Evolutionary conservation across 176 grass and related monocot species (phyloP).

Genomic region (Pontederia paniculata): DNA sequence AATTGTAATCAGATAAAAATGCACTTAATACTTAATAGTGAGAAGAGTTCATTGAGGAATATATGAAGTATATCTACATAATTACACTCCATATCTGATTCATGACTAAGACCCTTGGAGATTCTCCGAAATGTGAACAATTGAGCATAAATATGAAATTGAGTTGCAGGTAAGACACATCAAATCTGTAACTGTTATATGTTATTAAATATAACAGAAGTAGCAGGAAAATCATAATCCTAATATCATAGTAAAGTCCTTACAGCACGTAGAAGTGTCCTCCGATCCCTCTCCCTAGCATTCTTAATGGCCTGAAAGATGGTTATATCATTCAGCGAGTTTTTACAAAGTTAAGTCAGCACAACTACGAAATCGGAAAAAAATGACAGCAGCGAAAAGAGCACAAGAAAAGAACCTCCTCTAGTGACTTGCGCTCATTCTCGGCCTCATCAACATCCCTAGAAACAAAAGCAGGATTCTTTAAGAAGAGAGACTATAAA

Average conservation of each 20-base stretch:
- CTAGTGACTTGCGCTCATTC: constrained; percentile 37
- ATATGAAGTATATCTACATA: no score
- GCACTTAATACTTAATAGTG: no score
- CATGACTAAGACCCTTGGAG: no score
- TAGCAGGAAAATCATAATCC: constrained; percentile 5
- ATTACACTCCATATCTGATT: no score
- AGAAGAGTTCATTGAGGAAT: no score
- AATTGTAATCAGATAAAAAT: no score
- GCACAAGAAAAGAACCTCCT: constrained; percentile 34
- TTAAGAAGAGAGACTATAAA: no score
- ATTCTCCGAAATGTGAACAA: no score
- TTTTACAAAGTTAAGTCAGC: background rate
- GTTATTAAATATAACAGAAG: constrained; percentile 8
- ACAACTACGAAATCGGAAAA: constrained; percentile 18
- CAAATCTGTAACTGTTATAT: background rate
- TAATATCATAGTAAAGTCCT: constrained; percentile 21
- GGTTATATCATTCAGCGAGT: background rate
- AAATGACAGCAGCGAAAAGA: background rate
- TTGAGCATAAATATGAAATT: no score
- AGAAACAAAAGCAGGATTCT: constrained; percentile 12
- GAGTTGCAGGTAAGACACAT: no score
- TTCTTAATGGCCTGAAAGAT: constrained; percentile 58
- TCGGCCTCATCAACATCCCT: constrained; percentile 35
- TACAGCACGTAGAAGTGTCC: constrained; percentile 79
- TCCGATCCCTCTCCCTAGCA: constrained; percentile 75